Evolutionary conservation across 805 yeast species (phyloP).

Genomic region (Cyberlindnera suaveolens): DNA sequence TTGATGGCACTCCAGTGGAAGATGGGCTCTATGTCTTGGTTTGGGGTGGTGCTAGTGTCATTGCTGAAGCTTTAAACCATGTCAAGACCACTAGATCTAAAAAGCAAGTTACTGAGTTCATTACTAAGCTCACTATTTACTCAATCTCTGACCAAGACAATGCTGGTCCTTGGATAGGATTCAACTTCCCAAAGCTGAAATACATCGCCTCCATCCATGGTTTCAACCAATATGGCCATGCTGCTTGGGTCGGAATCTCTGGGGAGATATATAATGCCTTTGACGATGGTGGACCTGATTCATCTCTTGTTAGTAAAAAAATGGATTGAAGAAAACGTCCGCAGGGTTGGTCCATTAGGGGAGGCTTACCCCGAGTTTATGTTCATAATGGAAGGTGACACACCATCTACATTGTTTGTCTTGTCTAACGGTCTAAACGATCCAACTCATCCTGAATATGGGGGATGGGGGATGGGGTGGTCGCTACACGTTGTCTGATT

Average conservation of each 20-base stretch:
- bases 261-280: conserved; percentile 21
- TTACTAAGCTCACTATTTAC: conserved; percentile 20
- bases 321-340: conserved; percentile 23
- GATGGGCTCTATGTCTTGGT: conserved; percentile 21
- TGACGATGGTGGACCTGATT: conserved; percentile 25
- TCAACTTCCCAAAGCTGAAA: conserved; percentile 20
- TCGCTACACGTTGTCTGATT: conserved; percentile 22
- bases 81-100: conserved; percentile 14
- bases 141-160: conserved; percentile 30
- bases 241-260: conserved; percentile 28
- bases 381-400: conserved; percentile 28
- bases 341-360: conserved; percentile 24
- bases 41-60: conserved; percentile 28
- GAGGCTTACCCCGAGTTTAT: conserved; percentile 19
- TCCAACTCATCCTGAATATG: conserved; percentile 26
- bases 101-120: conserved; percentile 12
- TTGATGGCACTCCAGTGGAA: conserved; percentile 14
- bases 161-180: conserved; percentile 28
- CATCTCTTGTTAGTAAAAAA: conserved; percentile 20
- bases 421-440: conserved; percentile 27
- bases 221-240: conserved; percentile 24
- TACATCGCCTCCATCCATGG: conserved; percentile 25
- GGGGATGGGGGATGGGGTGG: conserved; percentile 34
- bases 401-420: conserved; percentile 24
- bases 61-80: conserved; percentile 28